A percentile compares a stretch with the other conserved stretches of the same genome.
These are phyloP conservation scores for Scheffersomyces titani DNA, from an alignment of 1,139 yeast species.

Conservation along the genomic window DNA sequence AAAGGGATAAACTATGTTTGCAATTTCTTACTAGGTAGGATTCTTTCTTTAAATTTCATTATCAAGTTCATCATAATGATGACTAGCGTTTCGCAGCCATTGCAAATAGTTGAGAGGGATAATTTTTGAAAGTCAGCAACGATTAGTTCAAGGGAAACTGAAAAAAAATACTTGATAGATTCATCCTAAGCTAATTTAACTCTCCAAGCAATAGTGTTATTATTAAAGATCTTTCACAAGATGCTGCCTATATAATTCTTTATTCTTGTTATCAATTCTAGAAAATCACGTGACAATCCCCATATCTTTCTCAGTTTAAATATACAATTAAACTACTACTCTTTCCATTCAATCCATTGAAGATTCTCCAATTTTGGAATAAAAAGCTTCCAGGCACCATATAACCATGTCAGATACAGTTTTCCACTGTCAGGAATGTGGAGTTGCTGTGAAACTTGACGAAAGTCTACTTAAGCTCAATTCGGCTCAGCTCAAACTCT, in stretches of 20 bases:
- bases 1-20: too few species aligned
- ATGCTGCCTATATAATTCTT: too few species aligned
- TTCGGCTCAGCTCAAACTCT: slow-evolving; percentile 34
- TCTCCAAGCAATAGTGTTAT: too few species aligned
- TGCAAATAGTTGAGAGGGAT: not conserved
- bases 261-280: too few species aligned
- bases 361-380: not conserved
- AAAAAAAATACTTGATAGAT: too few species aligned
- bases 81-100: not conserved
- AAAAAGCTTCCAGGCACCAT: not conserved
- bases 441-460: slow-evolving; percentile 30
- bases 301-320: not conserved
- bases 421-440: slow-evolving; percentile 37
- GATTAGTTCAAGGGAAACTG: not conserved
- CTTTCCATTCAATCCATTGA: not conserved
- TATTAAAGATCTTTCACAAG: too few species aligned
- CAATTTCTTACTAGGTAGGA: too few species aligned
- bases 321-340: not conserved
- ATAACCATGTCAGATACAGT: slow-evolving; percentile 8
- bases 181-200: too few species aligned
- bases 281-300: not conserved
- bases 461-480: slow-evolving; percentile 30
- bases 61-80: not conserved
- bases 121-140: not conserved
- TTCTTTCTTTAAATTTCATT: not conserved